Evolutionary conservation across 2,329 filamentous ascomycete species (phyloP).

Genomic region (Fusarium verrucosum): DNA sequence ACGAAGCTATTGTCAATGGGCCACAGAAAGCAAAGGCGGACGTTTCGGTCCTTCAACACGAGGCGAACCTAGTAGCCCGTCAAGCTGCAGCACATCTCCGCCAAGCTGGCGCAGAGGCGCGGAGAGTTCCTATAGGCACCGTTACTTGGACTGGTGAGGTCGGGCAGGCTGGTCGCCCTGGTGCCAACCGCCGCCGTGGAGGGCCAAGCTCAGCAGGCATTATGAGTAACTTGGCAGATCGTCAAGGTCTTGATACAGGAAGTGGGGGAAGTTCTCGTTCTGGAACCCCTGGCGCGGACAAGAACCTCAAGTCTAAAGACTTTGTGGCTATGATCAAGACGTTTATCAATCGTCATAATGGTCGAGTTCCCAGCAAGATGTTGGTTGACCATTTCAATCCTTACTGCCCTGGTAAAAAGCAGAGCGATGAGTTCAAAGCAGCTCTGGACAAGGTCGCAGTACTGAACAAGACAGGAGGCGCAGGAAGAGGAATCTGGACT

Average conservation of each 20-base stretch:
- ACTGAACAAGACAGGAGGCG: conserved; percentile 67
- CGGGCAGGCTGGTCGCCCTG: conserved; percentile 78
- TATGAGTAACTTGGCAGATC: conserved; percentile 65
- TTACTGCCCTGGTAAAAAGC: conserved; percentile 71
- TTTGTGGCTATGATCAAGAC: conserved; percentile 78
- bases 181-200: conserved; percentile 60
- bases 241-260: conserved; percentile 61
- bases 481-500: conserved; percentile 64
- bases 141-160: conserved; percentile 94
- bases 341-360: conserved; percentile 81
- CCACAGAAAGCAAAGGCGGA: conserved; percentile 77
- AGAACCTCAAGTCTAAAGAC: conserved; percentile 63
- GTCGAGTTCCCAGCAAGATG: conserved; percentile 82
- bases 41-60: conserved; percentile 78
- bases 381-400: conserved; percentile 90
- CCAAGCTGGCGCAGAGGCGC: conserved; percentile 76
- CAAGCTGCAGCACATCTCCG: conserved; percentile 80
- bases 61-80: conserved; percentile 82
- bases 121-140: conserved; percentile 78
- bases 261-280: conserved; percentile 59
- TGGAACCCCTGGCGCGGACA: conserved; percentile 53
- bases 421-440: conserved; percentile 82
- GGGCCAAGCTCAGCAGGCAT: conserved; percentile 65
- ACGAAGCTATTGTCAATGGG: conserved; percentile 88
- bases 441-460: conserved; percentile 80